These are phyloP conservation scores for Termitomyces sp. DNA, from an alignment of 768 basidiomycete species.

Conservation along the genomic window DNA sequence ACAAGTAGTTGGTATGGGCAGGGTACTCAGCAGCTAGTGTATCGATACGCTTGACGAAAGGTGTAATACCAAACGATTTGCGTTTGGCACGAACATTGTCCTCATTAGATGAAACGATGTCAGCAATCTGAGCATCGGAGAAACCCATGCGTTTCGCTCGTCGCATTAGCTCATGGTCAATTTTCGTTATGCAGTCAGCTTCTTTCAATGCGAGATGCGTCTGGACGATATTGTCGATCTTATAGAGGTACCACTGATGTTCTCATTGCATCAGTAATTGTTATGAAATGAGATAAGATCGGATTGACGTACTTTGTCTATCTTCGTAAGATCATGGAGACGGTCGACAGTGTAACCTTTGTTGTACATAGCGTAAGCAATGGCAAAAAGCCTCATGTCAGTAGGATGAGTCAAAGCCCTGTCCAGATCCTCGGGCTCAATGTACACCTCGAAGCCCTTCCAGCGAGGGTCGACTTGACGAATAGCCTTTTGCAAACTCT, in stretches of 20 bases:
- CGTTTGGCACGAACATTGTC: slow-evolving; percentile 77
- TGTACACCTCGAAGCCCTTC: slow-evolving; percentile 96
- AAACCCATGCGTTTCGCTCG: slow-evolving; percentile 95
- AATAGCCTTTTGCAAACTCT: slow-evolving; percentile 96
- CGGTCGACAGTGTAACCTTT: slow-evolving; percentile 85
- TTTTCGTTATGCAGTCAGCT: slow-evolving; percentile 60
- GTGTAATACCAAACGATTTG: slow-evolving; percentile 84
- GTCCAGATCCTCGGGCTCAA: slow-evolving; percentile 82
- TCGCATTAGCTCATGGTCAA: slow-evolving; percentile 73
- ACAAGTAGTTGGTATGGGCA: slow-evolving; percentile 98
- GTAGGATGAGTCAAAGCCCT: slow-evolving; percentile 76
- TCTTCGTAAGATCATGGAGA: slow-evolving; percentile 93
- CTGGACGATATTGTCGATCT: slow-evolving; percentile 97
- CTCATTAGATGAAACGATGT: slow-evolving; percentile 69
- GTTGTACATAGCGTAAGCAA: slow-evolving; percentile 97
- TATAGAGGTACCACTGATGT: slow-evolving; percentile 91
- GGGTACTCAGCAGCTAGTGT: slow-evolving; percentile 98
- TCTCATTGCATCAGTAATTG: background rate
- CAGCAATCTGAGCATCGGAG: slow-evolving; percentile 88
- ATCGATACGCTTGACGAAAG: slow-evolving; percentile 99
- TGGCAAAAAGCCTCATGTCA: slow-evolving; percentile 93
- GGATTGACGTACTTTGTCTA: slow-evolving; percentile 69
- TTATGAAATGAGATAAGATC: background rate
- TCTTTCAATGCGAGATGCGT: slow-evolving; percentile 73
- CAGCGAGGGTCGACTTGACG: slow-evolving; percentile 96